Base-by-base conservation (phyloP, 208 protist genomes). In the Leishmania tropica region DNA sequence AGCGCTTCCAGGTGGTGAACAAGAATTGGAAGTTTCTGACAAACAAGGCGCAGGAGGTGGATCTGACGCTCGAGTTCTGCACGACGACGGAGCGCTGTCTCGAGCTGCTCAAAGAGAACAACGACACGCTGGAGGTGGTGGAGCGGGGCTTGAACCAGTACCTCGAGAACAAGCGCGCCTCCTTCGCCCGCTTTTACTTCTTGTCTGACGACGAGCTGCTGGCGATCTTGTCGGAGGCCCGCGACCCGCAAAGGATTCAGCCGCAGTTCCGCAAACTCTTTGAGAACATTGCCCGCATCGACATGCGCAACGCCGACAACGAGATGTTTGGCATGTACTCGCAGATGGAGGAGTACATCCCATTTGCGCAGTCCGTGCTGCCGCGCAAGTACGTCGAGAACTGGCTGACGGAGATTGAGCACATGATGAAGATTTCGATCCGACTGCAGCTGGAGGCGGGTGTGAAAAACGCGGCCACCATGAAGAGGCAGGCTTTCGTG, bases 361-460 rank as follows among this genome's bases (percentile, higher is more conserved):
- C 93, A 7, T 99, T 99, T 81, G 84, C 87, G 37, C 92, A 99
- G 81, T 88, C 90, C 21, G 92, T 99, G 60, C 83, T 97, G 78
- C 98, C 98, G 47, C 97, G 97, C 65, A 98, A 98, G 84, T 97
- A 98, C 81, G 98, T 99, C 53, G 98, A 99, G 87, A 96, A 98
- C 80, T 99, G 99, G 99, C 92, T 99, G 81, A 97, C 95, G 35
- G 94, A 99, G 76, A 96, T 99, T 78, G 98, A 99, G 88, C 79
- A 81, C 56, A 97, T 98, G 90, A 99, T 99, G 97, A 96, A 96
- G 83, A 76, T 91, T 45, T 98, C 96, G 1, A 97, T 99, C 68
- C 94, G 97, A 47, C 81, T 90, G 37, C 89, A 97, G 80, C 83
- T 99, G 24, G 90, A 98, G 65, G 86, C 95, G 62, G 94, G 95